Conservation (phyloP, 176 grass and related monocot genomes). For the Zoysia pacifica region DNA sequence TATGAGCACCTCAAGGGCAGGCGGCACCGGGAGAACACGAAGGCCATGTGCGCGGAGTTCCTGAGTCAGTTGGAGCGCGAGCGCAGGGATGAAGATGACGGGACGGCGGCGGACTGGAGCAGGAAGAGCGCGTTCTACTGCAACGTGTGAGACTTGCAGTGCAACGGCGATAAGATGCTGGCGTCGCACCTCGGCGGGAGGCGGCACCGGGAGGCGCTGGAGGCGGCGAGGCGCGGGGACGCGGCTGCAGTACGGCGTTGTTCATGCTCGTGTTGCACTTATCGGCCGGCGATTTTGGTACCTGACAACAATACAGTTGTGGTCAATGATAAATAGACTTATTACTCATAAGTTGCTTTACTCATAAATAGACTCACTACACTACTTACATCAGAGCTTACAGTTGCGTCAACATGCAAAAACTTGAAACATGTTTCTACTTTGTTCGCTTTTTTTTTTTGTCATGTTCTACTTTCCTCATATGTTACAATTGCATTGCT, state of each 20-base stretch:
- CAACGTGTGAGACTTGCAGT: background rate
- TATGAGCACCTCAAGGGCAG: background rate
- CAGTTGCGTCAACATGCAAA: background rate
- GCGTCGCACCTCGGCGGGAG: conserved; percentile 16
- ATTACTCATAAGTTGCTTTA: background rate
- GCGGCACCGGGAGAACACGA: conserved; percentile 8
- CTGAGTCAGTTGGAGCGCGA: background rate
- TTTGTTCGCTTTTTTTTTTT: too few relatives aligned
- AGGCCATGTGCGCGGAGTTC: background rate
- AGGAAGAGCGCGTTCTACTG: background rate
- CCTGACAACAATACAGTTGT: background rate
- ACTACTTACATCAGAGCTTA: background rate
- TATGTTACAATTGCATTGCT: too few relatives aligned
- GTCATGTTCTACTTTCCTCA: too few relatives aligned
- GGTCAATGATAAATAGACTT: too few relatives aligned
- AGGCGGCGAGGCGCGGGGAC: background rate
- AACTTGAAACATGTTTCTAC: background rate
- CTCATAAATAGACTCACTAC: background rate
- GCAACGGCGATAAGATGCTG: background rate
- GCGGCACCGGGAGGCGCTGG: conserved; percentile 6
- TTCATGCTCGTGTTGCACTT: background rate
- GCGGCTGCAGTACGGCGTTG: background rate
- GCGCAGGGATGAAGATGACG: background rate
- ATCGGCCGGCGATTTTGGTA: background rate
- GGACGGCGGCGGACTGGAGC: too few relatives aligned